A percentile compares a stretch with the other conserved stretches of the same genome.
These are phyloP conservation scores for Epichloe sp. DNA, from an alignment of 2,329 filamentous ascomycete genomes.

Conservation along the genomic window DNA sequence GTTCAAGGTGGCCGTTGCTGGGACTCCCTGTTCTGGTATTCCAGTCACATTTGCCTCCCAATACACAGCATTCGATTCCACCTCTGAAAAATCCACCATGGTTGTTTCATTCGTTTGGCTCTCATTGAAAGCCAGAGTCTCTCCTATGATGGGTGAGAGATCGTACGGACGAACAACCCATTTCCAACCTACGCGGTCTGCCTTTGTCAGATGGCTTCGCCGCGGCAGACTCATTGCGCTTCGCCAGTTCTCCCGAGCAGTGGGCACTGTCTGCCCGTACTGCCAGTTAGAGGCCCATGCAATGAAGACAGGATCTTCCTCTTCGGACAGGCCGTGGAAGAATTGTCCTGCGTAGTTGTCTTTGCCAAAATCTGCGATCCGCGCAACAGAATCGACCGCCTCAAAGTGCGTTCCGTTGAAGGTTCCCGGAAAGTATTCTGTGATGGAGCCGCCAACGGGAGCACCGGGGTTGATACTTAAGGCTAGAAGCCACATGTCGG, in stretches of 20 bases:
- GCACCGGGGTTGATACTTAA: slow-evolving; percentile 45
- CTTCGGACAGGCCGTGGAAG: slow-evolving; percentile 14
- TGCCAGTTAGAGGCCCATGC: slow-evolving; percentile 25
- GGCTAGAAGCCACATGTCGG: slow-evolving; percentile 27
- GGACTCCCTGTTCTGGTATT: slow-evolving; percentile 10
- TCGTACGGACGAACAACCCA: slow-evolving; percentile 38
- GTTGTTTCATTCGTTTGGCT: slow-evolving; percentile 34
- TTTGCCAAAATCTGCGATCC: slow-evolving; percentile 22
- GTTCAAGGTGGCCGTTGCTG: slow-evolving; percentile 14
- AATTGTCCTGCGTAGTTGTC: slow-evolving; percentile 25
- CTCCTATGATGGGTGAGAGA: slow-evolving; percentile 31
- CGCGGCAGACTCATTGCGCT: slow-evolving; percentile 27
- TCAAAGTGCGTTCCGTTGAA: slow-evolving; percentile 54
- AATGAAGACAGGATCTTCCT: slow-evolving; percentile 19
- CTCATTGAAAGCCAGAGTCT: slow-evolving; percentile 27
- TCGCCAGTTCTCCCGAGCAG: slow-evolving; percentile 18
- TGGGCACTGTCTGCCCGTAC: slow-evolving; percentile 18
- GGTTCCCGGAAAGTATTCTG: slow-evolving; percentile 41
- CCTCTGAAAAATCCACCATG: slow-evolving; percentile 34
- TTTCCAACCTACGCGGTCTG: slow-evolving; percentile 36
- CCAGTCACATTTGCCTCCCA: slow-evolving; percentile 40
- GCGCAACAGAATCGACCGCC: slow-evolving; percentile 15
- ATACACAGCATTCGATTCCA: slow-evolving; percentile 38
- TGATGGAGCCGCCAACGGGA: slow-evolving; percentile 40
- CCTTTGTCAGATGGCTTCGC: slow-evolving; percentile 35